Conservation (phyloP, 495 filamentous ascomycete genomes). For the Xylaria palmicola region DNA sequence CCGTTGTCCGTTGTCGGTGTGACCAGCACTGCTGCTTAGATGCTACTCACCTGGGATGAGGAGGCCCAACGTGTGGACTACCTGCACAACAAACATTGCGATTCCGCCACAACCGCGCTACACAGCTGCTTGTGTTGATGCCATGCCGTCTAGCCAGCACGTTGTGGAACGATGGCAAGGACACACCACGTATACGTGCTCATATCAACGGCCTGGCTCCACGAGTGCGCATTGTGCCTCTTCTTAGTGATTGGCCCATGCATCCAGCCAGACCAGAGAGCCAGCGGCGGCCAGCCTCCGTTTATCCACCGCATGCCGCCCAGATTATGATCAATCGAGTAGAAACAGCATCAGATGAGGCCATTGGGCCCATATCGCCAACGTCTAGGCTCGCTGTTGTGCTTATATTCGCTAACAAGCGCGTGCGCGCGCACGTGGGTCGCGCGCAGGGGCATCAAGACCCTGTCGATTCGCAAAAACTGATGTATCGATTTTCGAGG, state of each 20-base stretch:
- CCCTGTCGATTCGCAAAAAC: slow-evolving; percentile 7
- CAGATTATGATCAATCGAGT: not conserved
- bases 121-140: no score
- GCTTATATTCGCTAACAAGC: not conserved
- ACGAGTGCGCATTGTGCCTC: not conserved
- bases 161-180: not conserved
- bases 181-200: not conserved
- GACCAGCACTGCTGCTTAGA: no score
- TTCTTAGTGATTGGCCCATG: no score
- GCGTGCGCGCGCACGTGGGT: no score
- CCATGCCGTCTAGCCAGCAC: not conserved
- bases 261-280: no score
- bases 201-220: not conserved
- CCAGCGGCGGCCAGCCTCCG: no score
- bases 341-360: not conserved
- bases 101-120: not conserved
- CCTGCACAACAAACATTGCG: not conserved
- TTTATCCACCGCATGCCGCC: not conserved
- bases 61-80: not conserved
- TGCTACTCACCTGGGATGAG: not conserved
- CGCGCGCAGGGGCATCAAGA: no score
- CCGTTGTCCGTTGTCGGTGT: not conserved
- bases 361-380: no score
- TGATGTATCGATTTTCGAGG: no score
- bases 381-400: no score